Percentiles rank a stretch among this genome's conserved stretches.
Conservation (phyloP, 192 early-diverging fungal species). For the Chytriomyces hyalinus region DNA sequence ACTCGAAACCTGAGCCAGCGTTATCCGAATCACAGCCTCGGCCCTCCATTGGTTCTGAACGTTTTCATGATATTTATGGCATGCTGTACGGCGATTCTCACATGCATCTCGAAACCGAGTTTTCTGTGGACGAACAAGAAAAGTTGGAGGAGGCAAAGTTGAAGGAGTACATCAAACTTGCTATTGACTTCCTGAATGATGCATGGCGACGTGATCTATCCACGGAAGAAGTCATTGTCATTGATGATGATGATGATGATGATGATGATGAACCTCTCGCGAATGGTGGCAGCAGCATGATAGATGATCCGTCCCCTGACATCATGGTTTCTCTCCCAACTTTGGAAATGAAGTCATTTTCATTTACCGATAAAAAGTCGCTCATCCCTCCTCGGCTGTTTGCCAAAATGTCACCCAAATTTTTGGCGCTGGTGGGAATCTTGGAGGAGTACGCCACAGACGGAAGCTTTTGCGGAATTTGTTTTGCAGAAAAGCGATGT, state of each 20-base stretch:
- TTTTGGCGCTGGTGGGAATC: slow-evolving; percentile 68
- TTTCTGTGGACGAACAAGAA: slow-evolving; percentile 1
- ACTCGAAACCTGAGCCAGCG: no score
- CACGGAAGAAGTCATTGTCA: background rate
- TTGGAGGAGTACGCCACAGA: slow-evolving; percentile 56
- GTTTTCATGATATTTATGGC: no score
- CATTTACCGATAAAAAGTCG: background rate
- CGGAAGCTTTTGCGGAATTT: slow-evolving; percentile 77
- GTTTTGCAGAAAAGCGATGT: slow-evolving; percentile 79
- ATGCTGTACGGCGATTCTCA: background rate
- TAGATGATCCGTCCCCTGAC: background rate
- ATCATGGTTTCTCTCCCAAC: background rate
- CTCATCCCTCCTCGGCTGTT: background rate
- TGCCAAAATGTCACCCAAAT: slow-evolving; percentile 66
- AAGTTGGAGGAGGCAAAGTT: background rate
- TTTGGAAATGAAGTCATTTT: slow-evolving; percentile 1
- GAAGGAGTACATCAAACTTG: slow-evolving; percentile 14
- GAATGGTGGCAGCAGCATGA: background rate
- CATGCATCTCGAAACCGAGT: background rate
- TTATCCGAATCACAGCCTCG: no score
- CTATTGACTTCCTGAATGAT: slow-evolving; percentile 6
- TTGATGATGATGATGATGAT: background rate
- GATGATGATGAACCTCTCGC: background rate
- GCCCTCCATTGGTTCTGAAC: no score
- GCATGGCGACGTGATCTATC: background rate